Percentiles rank a stretch among this genome's conserved stretches.
Evolutionary conservation across 1,284 basidiomycete genomes (phyloP).

Genomic region (Porogramme epimiltina): DNA sequence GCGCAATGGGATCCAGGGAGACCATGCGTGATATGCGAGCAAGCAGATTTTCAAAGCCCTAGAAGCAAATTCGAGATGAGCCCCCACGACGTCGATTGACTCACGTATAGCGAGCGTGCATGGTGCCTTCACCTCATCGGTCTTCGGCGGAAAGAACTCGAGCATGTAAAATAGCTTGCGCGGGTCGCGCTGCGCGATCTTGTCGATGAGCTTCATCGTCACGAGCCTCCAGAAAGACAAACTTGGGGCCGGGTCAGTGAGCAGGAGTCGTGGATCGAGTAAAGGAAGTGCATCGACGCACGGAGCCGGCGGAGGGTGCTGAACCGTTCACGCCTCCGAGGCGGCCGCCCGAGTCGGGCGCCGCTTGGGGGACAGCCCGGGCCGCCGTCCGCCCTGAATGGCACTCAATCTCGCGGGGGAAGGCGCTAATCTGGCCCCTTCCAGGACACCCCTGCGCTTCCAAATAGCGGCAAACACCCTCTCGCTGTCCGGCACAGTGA

Average conservation of each 20-base stretch:
- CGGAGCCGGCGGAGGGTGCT: too few species aligned
- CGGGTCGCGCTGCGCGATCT: conserved; percentile 48
- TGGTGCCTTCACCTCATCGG: conserved; percentile 64
- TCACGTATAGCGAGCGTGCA: conserved; percentile 9
- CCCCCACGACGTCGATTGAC: conserved; percentile 11
- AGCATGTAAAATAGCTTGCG: conserved; percentile 79
- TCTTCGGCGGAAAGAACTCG: conserved; percentile 96
- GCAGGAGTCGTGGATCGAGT: background rate
- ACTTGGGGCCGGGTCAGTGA: background rate
- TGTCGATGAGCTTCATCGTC: conserved; percentile 71
- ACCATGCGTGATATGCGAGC: conserved; percentile 79
- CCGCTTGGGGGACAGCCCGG: too few species aligned
- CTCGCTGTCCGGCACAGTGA: conserved; percentile 23
- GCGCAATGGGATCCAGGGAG: conserved; percentile 70
- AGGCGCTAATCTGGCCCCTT: conserved; percentile 23
- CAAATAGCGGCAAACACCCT: conserved; percentile 22
- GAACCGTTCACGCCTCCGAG: background rate
- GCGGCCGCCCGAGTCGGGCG: too few species aligned
- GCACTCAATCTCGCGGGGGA: background rate
- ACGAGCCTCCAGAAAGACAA: background rate
- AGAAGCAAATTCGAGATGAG: conserved; percentile 15
- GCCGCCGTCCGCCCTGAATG: background rate
- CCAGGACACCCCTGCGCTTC: conserved; percentile 1
- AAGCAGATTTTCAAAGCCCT: conserved; percentile 88
- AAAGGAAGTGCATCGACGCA: too few species aligned